Percentiles rank a stretch among this genome's conserved stretches.
Conservation (phyloP, 2,329 filamentous ascomycete genomes). For the Penicillium polonicum region DNA sequence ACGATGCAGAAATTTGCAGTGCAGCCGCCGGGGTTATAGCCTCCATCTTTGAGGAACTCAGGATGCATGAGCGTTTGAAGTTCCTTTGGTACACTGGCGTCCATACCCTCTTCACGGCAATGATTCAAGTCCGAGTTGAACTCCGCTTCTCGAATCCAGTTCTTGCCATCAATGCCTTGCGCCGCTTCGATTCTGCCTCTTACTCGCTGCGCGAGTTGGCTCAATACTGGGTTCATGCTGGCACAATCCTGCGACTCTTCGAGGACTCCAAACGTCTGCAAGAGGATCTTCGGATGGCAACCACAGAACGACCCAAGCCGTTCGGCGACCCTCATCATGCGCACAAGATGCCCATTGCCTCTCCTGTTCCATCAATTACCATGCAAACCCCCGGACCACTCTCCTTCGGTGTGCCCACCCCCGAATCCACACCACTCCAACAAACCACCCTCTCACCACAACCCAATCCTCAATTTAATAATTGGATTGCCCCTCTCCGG, state of each 20-base stretch:
- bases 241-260: slow-evolving; percentile 45
- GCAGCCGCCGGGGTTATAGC: slow-evolving; percentile 46
- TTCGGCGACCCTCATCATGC: slow-evolving; percentile 17
- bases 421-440: slow-evolving; percentile 30
- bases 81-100: slow-evolving; percentile 47
- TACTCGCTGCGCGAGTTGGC: slow-evolving; percentile 44
- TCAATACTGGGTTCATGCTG: slow-evolving; percentile 45
- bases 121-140: slow-evolving; percentile 49
- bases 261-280: slow-evolving; percentile 46
- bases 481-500: slow-evolving; percentile 32
- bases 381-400: slow-evolving; percentile 24
- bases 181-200: slow-evolving; percentile 45
- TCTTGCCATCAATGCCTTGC: slow-evolving; percentile 46
- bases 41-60: slow-evolving; percentile 47
- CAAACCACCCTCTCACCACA: slow-evolving; percentile 26
- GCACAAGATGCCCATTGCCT: slow-evolving; percentile 21
- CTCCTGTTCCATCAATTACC: slow-evolving; percentile 19
- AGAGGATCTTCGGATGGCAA: slow-evolving; percentile 41
- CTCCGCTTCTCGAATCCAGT: slow-evolving; percentile 48
- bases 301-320: slow-evolving; percentile 33
- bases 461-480: slow-evolving; percentile 30
- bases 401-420: slow-evolving; percentile 31
- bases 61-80: slow-evolving; percentile 43
- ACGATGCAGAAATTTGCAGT: slow-evolving; percentile 48
- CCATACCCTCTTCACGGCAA: slow-evolving; percentile 47